Conservation (phyloP, 805 yeast species). For the Kuraishia hungarica region DNA sequence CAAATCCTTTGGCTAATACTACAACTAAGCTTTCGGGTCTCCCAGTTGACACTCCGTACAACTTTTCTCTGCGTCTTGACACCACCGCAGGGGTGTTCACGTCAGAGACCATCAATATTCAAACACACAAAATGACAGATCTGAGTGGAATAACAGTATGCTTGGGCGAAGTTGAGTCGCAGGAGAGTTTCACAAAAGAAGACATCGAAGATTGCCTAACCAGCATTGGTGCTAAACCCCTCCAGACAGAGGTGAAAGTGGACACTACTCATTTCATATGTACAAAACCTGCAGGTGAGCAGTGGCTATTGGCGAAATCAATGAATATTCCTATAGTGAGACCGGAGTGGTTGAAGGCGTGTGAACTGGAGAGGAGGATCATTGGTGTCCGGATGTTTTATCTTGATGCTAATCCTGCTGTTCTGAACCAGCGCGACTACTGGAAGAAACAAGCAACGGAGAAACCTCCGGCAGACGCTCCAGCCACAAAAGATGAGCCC, state of each 20-base stretch:
- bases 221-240: conserved; percentile 76
- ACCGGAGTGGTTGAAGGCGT: conserved; percentile 96
- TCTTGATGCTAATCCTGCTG: conserved; percentile 42
- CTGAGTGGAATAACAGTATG: conserved; percentile 88
- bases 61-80: conserved; percentile 69
- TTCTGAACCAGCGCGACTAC: conserved; percentile 37
- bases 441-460: conserved; percentile 12
- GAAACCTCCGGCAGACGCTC: conserved; percentile 6
- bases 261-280: conserved; percentile 94
- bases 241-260: conserved; percentile 65
- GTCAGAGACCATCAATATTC: conserved; percentile 60
- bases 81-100: conserved; percentile 85
- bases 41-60: conserved; percentile 76
- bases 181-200: conserved; percentile 36
- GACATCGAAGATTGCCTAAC: conserved; percentile 58
- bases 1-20: conserved; percentile 69
- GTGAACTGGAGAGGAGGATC: conserved; percentile 79
- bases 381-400: conserved; percentile 90
- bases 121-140: conserved; percentile 95
- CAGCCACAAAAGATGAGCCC: conserved; percentile 4
- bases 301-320: conserved; percentile 71
- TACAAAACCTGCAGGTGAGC: conserved; percentile 59
- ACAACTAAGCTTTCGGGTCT: conserved; percentile 87
- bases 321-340: conserved; percentile 88
- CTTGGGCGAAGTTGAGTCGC: conserved; percentile 66